Evolutionary conservation across 2,329 filamentous ascomycete species (phyloP), one percentile per base, ranked within the genome.

Genomic region (Nemania abortiva): DNA sequence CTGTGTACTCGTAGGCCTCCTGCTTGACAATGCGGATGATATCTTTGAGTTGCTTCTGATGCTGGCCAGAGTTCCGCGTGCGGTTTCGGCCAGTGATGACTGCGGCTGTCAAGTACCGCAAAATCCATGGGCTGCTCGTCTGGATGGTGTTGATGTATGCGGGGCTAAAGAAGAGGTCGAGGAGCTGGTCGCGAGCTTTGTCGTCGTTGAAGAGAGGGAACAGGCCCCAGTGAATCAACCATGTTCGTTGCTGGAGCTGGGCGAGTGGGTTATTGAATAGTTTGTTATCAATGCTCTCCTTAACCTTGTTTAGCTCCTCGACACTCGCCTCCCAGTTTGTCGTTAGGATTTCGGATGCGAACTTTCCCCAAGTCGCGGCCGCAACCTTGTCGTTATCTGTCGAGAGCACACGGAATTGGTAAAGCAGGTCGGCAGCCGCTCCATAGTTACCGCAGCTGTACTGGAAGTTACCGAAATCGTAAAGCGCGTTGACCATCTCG

Each of bases 151-250:
- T 99, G 90, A 99, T 99, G 88, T 94, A 99, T 77, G 94, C 89
- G 73, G 95, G 92, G 73, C 92, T 97, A 89, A 99, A 98, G 88
- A 98, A 96, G 81, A 98, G 90, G 77, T 99, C 96, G 79, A 96
- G 93, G 77, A 99, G 89, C 75, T 90, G 89, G 80, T 99, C 96
- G 78, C 95, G 94, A 68, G 94, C 93, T 74, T 90, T 88, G 78
- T 98, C 95, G 85, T 93, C 91, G 90, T 99, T 98, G 89, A 98
- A 99, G 85, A 98, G 95, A 71, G 96, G 95, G 89, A 98, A 99
- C 70, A 99, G 91, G 54, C 93, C 91, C 95, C 96, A 99, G 92
- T 99, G 96, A 77, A 97, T 92, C 78, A 99, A 87, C 93, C 95
- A 97, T 68, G 95, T 97, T 80, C 96, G 93, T 87, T 98, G 95